phyloP scores from a whole-genome alignment of 495 filamentous ascomycete genomes.

The Penicillium bialowiezense region DNA sequence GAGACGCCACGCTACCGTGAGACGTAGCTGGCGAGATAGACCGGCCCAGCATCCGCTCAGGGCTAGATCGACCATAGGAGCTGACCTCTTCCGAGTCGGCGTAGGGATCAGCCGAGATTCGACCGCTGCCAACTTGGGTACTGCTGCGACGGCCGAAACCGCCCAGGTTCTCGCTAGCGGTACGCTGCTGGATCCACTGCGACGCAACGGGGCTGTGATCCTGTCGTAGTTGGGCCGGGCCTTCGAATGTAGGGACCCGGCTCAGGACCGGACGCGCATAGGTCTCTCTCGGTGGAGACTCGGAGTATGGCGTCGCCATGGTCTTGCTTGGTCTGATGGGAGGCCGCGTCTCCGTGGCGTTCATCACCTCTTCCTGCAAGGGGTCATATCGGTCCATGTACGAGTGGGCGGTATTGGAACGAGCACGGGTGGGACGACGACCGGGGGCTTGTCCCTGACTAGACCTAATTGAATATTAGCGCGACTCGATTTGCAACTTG shows the following conservation, averaged over 20 bases:
- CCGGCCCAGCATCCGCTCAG: constrained; percentile 55
- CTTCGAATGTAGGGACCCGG: constrained; percentile 56
- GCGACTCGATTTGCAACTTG: not conserved
- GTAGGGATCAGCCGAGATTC: constrained; percentile 54
- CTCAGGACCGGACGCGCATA: constrained; percentile 42
- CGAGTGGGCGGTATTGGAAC: constrained; percentile 61
- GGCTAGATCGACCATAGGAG: constrained; percentile 53
- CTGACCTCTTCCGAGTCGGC: constrained; percentile 62
- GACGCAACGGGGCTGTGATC: constrained; percentile 44
- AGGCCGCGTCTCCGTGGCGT: constrained; percentile 48
- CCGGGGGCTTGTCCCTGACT: constrained; percentile 23
- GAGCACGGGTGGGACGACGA: constrained; percentile 49
- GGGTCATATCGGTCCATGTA: constrained; percentile 56
- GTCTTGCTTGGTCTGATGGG: constrained; percentile 58
- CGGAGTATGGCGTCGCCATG: constrained; percentile 28
- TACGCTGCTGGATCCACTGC: constrained; percentile 47
- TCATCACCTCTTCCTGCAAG: constrained; percentile 54
- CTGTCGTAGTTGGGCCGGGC: constrained; percentile 51
- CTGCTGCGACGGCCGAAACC: constrained; percentile 36
- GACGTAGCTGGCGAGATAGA: constrained; percentile 63
- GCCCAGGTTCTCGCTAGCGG: constrained; percentile 54
- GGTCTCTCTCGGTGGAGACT: constrained; percentile 34
- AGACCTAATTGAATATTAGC: constrained; percentile 26
- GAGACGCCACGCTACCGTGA: constrained; percentile 56
- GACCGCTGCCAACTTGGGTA: constrained; percentile 38